Percentiles rank a stretch among this genome's conserved stretches.
Evolutionary conservation across 176 grass and related monocot species (phyloP).

Genomic region (Guadua angustifolia): DNA sequence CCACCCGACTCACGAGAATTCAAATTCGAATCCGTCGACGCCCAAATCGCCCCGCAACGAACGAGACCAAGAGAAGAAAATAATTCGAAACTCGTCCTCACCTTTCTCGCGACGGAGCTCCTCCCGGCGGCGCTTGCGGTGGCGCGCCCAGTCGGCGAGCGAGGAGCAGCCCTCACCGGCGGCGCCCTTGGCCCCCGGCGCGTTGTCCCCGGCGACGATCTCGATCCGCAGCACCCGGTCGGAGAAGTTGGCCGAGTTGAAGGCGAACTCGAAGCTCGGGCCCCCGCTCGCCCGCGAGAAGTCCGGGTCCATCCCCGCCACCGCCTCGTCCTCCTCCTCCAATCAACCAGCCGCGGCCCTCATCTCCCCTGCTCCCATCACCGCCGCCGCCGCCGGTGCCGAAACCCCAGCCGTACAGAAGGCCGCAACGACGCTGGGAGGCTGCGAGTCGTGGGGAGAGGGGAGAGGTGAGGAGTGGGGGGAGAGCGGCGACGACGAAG

Average conservation of each 20-base stretch:
- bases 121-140: slow-evolving; percentile 72
- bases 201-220: slow-evolving; percentile 67
- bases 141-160: slow-evolving; percentile 72
- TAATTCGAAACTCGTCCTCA: neutral
- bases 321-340: neutral
- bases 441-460: neutral
- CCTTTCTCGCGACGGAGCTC: slow-evolving; percentile 74
- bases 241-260: slow-evolving; percentile 93
- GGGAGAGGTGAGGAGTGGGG: neutral
- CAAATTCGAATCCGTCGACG: slow-evolving; percentile 10
- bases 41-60: neutral
- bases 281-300: slow-evolving; percentile 71
- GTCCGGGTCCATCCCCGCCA: slow-evolving; percentile 69
- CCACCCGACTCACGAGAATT: slow-evolving; percentile 25
- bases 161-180: slow-evolving; percentile 58
- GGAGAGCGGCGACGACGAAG: neutral
- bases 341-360: neutral
- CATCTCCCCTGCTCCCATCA: slow-evolving; percentile 19
- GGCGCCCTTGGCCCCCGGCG: slow-evolving; percentile 49
- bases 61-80: neutral
- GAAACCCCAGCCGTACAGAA: slow-evolving; percentile 29
- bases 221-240: slow-evolving; percentile 91
- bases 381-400: neutral
- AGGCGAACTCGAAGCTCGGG: slow-evolving; percentile 83
- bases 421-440: neutral